These are phyloP conservation scores for Chondrus crispus DNA, from an alignment of 23 red algal genomes.

Conservation along the genomic window DNA sequence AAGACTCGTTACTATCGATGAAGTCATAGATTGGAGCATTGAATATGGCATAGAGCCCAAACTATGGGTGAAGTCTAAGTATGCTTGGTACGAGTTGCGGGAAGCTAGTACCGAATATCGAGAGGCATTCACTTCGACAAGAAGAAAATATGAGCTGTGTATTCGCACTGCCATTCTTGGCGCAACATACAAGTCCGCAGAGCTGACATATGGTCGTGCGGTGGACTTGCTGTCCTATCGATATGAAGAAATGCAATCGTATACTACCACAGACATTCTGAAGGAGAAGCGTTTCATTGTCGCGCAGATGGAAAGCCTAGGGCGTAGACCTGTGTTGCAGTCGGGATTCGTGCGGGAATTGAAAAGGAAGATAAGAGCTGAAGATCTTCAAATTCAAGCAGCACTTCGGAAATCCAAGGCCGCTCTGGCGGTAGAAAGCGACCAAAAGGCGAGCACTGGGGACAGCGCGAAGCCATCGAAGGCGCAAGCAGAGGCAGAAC, in stretches of 20 bases:
- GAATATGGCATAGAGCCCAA: constrained; percentile 44
- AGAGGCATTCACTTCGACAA: constrained; percentile 14
- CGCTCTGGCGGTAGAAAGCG: neutral
- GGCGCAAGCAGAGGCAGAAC: neutral
- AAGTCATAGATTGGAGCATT: constrained; percentile 49
- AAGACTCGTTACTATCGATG: constrained; percentile 20
- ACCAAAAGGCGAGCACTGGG: neutral
- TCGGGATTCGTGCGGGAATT: constrained; percentile 32
- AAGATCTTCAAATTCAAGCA: constrained; percentile 7
- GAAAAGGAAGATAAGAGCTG: constrained; percentile 22
- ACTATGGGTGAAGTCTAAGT: constrained; percentile 48
- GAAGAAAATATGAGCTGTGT: constrained; percentile 63
- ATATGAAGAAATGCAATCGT: constrained; percentile 40
- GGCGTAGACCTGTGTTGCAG: constrained; percentile 16
- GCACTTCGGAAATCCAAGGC: neutral
- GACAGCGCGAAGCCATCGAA: neutral
- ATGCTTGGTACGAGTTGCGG: constrained; percentile 53
- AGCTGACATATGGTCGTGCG: constrained; percentile 10
- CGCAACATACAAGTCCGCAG: constrained; percentile 6
- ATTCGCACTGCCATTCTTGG: constrained; percentile 43
- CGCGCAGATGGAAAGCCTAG: constrained; percentile 34
- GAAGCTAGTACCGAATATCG: constrained; percentile 39
- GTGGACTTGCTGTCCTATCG: constrained; percentile 18
- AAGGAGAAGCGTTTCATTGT: constrained; percentile 40
- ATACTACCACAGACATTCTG: constrained; percentile 32